Percentiles rank a stretch among this genome's conserved stretches.
Conservation (phyloP, 2,329 filamentous ascomycete genomes). For the Colletotrichum tamarilloi region DNA sequence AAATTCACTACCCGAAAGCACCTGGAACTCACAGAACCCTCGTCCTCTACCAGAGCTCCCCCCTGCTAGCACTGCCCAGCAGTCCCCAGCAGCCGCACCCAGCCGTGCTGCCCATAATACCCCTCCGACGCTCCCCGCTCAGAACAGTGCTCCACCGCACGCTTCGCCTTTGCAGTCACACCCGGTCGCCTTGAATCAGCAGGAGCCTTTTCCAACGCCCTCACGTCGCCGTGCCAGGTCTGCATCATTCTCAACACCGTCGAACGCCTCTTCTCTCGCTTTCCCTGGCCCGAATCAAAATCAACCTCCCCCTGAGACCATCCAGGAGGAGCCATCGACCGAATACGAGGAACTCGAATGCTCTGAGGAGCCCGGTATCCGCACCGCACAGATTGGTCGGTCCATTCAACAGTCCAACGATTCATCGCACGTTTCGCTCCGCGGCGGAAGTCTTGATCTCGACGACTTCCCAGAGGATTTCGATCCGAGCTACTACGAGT, state of each 20-base stretch:
- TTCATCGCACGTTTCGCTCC: slow-evolving; percentile 16
- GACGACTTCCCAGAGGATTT: slow-evolving; percentile 26
- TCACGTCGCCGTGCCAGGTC: slow-evolving; percentile 27
- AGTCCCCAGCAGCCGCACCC: slow-evolving; percentile 13
- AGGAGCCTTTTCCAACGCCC: slow-evolving; percentile 18
- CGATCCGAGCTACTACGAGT: slow-evolving; percentile 28
- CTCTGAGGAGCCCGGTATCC: slow-evolving; percentile 25
- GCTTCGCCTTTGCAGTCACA: slow-evolving; percentile 34
- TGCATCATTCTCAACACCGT: slow-evolving; percentile 20
- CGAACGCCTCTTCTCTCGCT: not conserved
- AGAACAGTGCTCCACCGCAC: slow-evolving; percentile 28
- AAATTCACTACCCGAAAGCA: not conserved
- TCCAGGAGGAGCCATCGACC: slow-evolving; percentile 4
- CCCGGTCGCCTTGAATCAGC: slow-evolving; percentile 27
- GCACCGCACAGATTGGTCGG: slow-evolving; percentile 18
- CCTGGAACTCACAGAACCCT: not conserved
- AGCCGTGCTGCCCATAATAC: slow-evolving; percentile 15
- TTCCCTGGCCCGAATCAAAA: not conserved
- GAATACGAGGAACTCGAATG: slow-evolving; percentile 12
- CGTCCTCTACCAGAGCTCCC: slow-evolving; percentile 32
- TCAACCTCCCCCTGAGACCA: slow-evolving; percentile 6
- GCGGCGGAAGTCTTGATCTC: slow-evolving; percentile 13
- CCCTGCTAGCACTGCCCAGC: slow-evolving; percentile 8
- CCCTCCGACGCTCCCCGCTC: slow-evolving; percentile 21
- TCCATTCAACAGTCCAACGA: slow-evolving; percentile 22